phyloP scores from a whole-genome alignment of 2,329 filamentous ascomycete species.

The Cryphonectria radicalis region DNA sequence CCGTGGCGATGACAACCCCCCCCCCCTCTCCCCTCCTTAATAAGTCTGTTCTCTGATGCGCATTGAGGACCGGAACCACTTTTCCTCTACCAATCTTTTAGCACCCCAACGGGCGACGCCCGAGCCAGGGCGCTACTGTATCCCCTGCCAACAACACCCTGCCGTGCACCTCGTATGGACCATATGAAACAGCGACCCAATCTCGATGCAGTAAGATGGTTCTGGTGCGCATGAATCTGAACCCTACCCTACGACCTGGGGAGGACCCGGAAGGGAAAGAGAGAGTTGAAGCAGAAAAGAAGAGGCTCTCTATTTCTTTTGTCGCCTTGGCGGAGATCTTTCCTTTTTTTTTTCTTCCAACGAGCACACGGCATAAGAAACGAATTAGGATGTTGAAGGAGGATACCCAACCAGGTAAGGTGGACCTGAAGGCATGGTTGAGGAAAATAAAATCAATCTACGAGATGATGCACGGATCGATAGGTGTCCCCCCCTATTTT shows the following conservation, averaged over 20 bases:
- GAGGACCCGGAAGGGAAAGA: not conserved
- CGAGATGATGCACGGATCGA: slow-evolving; percentile 8
- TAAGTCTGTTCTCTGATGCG: slow-evolving; percentile 1
- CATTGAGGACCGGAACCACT: slow-evolving; percentile 3
- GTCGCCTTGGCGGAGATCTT: not conserved
- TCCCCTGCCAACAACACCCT: not conserved
- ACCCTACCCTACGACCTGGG: slow-evolving; percentile 4
- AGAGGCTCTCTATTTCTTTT: not conserved
- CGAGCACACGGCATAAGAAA: not conserved
- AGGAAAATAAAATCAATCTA: slow-evolving; percentile 4
- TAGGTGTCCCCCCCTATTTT: not conserved
- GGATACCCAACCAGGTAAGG: not conserved
- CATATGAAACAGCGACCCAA: not conserved
- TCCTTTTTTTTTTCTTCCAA: not conserved
- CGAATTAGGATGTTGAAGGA: not conserved
- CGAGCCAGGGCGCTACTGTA: not conserved
- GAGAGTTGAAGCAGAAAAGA: not conserved
- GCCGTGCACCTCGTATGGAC: not conserved
- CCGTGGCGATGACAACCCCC: not conserved
- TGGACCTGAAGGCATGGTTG: not conserved
- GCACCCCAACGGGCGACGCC: not conserved
- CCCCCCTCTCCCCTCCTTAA: not conserved
- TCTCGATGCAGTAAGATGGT: not conserved
- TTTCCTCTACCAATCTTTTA: not conserved
- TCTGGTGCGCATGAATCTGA: slow-evolving; percentile 4